Conservation (phyloP, 495 filamentous ascomycete genomes). For the Platismatia glauca region DNA sequence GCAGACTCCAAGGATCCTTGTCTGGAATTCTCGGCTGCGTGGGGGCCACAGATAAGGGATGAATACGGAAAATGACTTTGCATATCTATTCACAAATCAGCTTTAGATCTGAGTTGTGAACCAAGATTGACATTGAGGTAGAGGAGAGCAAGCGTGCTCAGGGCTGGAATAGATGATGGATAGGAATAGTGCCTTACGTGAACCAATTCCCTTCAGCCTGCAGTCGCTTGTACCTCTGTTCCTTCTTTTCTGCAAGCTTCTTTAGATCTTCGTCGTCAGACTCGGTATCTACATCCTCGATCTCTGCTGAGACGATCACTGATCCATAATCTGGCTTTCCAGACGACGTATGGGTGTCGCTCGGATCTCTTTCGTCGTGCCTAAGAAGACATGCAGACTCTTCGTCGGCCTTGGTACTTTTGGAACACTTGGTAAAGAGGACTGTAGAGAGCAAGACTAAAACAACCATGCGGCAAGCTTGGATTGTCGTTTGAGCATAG, state of each 20-base stretch:
- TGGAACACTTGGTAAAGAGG: constrained; percentile 19
- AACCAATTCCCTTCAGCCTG: constrained; percentile 56
- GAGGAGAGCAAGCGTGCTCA: not conserved
- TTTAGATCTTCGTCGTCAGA: constrained; percentile 31
- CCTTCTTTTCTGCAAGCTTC: constrained; percentile 39
- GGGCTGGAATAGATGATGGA: not conserved
- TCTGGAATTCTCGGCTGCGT: constrained; percentile 45
- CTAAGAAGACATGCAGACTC: constrained; percentile 27
- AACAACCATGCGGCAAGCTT: constrained; percentile 25
- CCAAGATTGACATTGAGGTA: no score
- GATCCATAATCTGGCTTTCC: constrained; percentile 22
- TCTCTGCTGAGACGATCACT: constrained; percentile 14
- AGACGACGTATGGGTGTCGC: not conserved
- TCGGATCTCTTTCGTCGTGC: not conserved
- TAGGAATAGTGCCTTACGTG: constrained; percentile 34
- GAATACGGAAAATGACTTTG: constrained; percentile 37
- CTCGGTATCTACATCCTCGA: constrained; percentile 21
- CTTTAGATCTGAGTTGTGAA: no score
- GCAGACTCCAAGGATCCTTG: constrained; percentile 47
- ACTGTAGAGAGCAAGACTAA: constrained; percentile 28
- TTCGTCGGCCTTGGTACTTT: constrained; percentile 21
- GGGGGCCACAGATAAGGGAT: constrained; percentile 59
- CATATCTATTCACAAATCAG: constrained; percentile 3
- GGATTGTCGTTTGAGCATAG: constrained; percentile 19
- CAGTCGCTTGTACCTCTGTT: constrained; percentile 41